Evolutionary conservation across 2,329 filamentous ascomycete genomes (phyloP).

Genomic region (Neopestalotiopsis rosae): DNA sequence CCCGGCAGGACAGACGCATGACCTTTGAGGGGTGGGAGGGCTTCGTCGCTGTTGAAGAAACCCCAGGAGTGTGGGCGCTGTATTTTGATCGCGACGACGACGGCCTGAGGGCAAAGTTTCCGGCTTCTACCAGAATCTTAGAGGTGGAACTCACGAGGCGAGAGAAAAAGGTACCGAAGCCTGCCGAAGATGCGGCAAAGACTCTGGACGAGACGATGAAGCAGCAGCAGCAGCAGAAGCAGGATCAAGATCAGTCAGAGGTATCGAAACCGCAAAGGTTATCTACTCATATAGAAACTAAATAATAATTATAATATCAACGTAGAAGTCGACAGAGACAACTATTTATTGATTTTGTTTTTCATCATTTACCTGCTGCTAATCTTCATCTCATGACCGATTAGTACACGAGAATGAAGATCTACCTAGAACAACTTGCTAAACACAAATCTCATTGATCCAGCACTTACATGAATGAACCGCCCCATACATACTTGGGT

Average conservation of each 20-base stretch:
- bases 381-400: no score
- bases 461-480: no score
- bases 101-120: constrained; percentile 48
- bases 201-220: constrained; percentile 37
- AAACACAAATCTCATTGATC: no score
- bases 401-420: no score
- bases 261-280: not conserved
- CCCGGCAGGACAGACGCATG: constrained; percentile 55
- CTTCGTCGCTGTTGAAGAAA: constrained; percentile 53
- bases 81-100: constrained; percentile 56
- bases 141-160: constrained; percentile 60
- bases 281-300: constrained; percentile 8
- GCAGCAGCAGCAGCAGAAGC: constrained; percentile 28
- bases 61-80: constrained; percentile 48
- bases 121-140: constrained; percentile 53
- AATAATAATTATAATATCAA: not conserved
- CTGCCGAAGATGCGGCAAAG: constrained; percentile 29
- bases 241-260: constrained; percentile 24
- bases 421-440: no score
- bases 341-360: no score
- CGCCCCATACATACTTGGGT: no score
- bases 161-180: constrained; percentile 51
- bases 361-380: no score
- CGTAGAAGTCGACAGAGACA: not conserved
- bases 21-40: constrained; percentile 56